phyloP scores from a whole-genome alignment of 129 eudicot species.

The Ambrosia artemisiifolia region DNA sequence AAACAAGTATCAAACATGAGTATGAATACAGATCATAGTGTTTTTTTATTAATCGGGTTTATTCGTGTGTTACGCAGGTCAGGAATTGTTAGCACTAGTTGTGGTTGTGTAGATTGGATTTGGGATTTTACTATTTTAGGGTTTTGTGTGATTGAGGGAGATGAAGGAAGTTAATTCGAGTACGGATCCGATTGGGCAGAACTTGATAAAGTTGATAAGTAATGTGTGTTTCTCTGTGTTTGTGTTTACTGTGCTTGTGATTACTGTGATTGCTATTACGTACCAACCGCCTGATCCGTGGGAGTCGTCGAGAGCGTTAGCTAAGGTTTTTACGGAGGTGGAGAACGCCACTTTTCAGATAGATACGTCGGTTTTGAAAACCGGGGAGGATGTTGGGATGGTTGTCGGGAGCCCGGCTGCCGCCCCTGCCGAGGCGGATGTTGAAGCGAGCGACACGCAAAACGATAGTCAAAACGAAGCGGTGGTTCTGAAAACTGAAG shows the following conservation, averaged over 20 bases:
- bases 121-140: conserved; percentile 9
- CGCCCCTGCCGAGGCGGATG: conserved; percentile 38
- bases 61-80: too few relatives aligned
- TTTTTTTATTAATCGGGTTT: too few relatives aligned
- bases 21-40: too few relatives aligned
- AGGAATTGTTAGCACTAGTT: too few relatives aligned
- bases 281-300: conserved; percentile 99
- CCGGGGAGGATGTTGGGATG: conserved; percentile 70
- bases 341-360: conserved; percentile 84
- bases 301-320: conserved; percentile 86
- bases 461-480: conserved; percentile 34
- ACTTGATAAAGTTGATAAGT: conserved; percentile 77
- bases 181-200: conserved; percentile 92
- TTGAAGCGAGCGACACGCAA: conserved; percentile 43
- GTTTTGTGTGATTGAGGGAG: conserved; percentile 13
- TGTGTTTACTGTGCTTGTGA: conserved; percentile 77
- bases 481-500: conserved; percentile 46
- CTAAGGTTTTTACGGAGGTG: conserved; percentile 70
- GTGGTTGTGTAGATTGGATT: background rate
- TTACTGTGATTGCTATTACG: conserved; percentile 87
- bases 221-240: conserved; percentile 94
- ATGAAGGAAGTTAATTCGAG: conserved; percentile 76
- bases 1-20: too few relatives aligned
- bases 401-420: conserved; percentile 29
- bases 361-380: conserved; percentile 70